A percentile compares a stretch with the other conserved stretches of the same genome.
Conservation (phyloP, 805 yeast genomes). For the Ogataea nonfermentans region DNA sequence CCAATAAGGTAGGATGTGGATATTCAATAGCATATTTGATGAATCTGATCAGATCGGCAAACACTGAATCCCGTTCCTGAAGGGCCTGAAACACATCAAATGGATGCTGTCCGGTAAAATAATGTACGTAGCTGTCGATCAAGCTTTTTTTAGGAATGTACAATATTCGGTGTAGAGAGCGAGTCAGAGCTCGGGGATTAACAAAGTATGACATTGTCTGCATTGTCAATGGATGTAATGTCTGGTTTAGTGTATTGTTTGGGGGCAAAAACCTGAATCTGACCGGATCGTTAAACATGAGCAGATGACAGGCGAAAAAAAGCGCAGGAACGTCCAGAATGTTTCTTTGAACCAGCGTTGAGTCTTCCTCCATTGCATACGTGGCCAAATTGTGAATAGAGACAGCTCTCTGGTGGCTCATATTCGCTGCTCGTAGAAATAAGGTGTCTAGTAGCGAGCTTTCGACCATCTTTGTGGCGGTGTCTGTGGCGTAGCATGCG, state of each 20-base stretch:
- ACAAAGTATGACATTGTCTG: constrained; percentile 19
- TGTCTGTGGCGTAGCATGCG: constrained; percentile 1
- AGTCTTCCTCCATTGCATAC: constrained; percentile 1
- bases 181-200: constrained; percentile 26
- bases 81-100: constrained; percentile 16
- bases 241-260: constrained; percentile 17
- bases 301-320: constrained; percentile 22
- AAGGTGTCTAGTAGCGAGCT: constrained; percentile 3
- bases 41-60: constrained; percentile 24
- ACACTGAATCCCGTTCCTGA: constrained; percentile 16
- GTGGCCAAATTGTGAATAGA: constrained; percentile 11
- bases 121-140: constrained; percentile 15
- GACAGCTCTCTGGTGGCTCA: constrained; percentile 5
- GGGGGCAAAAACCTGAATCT: constrained; percentile 22
- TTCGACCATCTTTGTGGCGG: neutral
- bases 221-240: constrained; percentile 22
- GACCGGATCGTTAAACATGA: constrained; percentile 27
- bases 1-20: constrained; percentile 30
- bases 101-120: constrained; percentile 17
- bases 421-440: constrained; percentile 1
- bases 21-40: constrained; percentile 32
- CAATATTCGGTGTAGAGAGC: constrained; percentile 18
- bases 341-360: constrained; percentile 5
- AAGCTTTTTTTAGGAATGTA: constrained; percentile 14
- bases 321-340: constrained; percentile 16